phyloP scores from a whole-genome alignment of 176 grass and related monocot genomes.

The Musa troglodytarum region DNA sequence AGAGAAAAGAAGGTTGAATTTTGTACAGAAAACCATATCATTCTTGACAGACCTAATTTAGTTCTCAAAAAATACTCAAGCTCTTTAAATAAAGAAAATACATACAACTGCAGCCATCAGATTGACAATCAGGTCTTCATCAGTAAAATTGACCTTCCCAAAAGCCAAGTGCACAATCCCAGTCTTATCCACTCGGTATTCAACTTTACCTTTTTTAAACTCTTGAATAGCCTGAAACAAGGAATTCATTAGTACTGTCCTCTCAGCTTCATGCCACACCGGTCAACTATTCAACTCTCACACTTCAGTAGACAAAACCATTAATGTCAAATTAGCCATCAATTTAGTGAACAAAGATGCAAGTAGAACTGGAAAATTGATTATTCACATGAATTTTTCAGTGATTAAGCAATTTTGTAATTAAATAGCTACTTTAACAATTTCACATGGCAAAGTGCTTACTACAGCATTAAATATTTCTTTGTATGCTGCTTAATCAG shows the following conservation, averaged over 20 bases:
- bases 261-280: not conserved
- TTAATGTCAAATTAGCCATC: not conserved
- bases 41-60: constrained; percentile 1
- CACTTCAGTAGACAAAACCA: not conserved
- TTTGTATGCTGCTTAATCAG: too few species aligned
- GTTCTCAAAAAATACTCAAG: not conserved
- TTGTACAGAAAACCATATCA: not conserved
- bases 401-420: too few species aligned
- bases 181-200: constrained; percentile 93
- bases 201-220: constrained; percentile 98
- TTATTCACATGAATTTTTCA: too few species aligned
- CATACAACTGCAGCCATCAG: constrained; percentile 91
- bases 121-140: constrained; percentile 85
- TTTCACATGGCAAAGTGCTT: too few species aligned
- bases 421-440: too few species aligned
- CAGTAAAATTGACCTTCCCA: constrained; percentile 76
- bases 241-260: not conserved
- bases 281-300: not conserved
- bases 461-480: too few species aligned
- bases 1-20: constrained; percentile 6
- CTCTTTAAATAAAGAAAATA: constrained; percentile 14
- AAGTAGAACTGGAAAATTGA: too few species aligned
- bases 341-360: not conserved
- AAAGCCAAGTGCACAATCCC: constrained; percentile 89
- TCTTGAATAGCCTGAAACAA: constrained; percentile 86